Base-by-base conservation (phyloP, 805 yeast species). In the Metschnikowia proteae region DNA sequence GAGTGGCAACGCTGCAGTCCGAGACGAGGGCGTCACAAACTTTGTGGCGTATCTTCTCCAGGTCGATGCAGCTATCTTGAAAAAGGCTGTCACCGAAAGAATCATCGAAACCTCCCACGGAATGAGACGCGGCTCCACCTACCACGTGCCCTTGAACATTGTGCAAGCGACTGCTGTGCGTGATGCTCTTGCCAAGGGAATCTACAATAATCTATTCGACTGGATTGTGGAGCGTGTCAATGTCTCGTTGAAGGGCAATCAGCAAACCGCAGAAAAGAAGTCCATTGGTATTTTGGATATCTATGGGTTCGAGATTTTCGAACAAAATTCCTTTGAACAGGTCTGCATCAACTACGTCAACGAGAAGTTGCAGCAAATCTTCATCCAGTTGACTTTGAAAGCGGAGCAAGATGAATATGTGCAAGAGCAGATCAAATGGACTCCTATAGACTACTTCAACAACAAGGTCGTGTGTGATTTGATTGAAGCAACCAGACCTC, bases 331-430 rank as follows among this genome's bases (percentile, higher is more conserved):
- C 2, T 91, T 92, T 66, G 97, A 92, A 66, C 98, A 91, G 70
- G 77, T 91, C 55, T 91, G 97, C 71, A 91, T 91, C 73, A 91
- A 92, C 66, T 91, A 92, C 59, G 97, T 91, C 56, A 91, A 91
- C 68, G 98, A 91, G 68, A 92, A 92, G 69, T 76, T 92, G 58
- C 97, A 91, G 72, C 99, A 92, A 66, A 94, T 92, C 63, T 94
- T 94, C 62, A 94, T 94, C 65, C 96, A 94, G 67, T 78, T 94
- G 62, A 94, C 99, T 2, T 78, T 94, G 62, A 94, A 94, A 70
- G 87, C 97, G 0, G 99, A 94, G 70, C 99, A 94, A 73, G 99
- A 94, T 56, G 98, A 94, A 64, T 94, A 94, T 61, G 94, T 89
- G 32, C 85, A 87, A 58, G 99, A 94, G 68, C 87, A 89, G 68